Percentiles rank a stretch among this genome's conserved stretches.
These are phyloP conservation scores for Cordyceps cicadae DNA, from an alignment of 2,329 filamentous ascomycete genomes.

Conservation along the genomic window DNA sequence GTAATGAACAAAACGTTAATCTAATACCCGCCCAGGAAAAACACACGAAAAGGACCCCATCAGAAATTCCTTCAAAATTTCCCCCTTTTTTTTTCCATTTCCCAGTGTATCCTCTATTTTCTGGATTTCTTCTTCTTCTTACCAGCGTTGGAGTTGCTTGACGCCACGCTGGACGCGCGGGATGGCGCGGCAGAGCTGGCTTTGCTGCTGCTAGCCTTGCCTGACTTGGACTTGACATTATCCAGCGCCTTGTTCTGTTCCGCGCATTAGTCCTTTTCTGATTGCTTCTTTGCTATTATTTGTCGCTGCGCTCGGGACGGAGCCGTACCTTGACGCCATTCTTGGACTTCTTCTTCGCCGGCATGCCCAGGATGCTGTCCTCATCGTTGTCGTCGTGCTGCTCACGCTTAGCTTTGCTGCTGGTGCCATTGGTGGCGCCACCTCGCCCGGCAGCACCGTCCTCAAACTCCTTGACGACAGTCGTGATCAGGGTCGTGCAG, in stretches of 20 bases:
- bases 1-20: not conserved
- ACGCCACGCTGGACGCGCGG: slow-evolving; percentile 79
- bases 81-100: not conserved
- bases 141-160: slow-evolving; percentile 47
- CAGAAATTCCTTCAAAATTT: not conserved
- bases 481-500: slow-evolving; percentile 89
- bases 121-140: slow-evolving; percentile 13
- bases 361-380: slow-evolving; percentile 69
- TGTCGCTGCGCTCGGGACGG: no score
- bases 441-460: slow-evolving; percentile 47
- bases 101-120: not conserved
- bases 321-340: slow-evolving; percentile 71
- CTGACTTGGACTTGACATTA: slow-evolving; percentile 74
- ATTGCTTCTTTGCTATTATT: not conserved
- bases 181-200: slow-evolving; percentile 69
- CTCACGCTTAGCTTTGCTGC: slow-evolving; percentile 66
- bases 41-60: not conserved
- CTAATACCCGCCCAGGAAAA: not conserved
- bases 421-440: slow-evolving; percentile 52
- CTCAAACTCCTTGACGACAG: slow-evolving; percentile 92
- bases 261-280: not conserved
- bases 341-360: slow-evolving; percentile 93
- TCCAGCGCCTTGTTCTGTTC: slow-evolving; percentile 86
- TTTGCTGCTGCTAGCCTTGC: slow-evolving; percentile 52
- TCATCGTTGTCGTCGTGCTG: slow-evolving; percentile 77